phyloP scores from a whole-genome alignment of 305 asterid species.

The Fraxinus velutina region DNA sequence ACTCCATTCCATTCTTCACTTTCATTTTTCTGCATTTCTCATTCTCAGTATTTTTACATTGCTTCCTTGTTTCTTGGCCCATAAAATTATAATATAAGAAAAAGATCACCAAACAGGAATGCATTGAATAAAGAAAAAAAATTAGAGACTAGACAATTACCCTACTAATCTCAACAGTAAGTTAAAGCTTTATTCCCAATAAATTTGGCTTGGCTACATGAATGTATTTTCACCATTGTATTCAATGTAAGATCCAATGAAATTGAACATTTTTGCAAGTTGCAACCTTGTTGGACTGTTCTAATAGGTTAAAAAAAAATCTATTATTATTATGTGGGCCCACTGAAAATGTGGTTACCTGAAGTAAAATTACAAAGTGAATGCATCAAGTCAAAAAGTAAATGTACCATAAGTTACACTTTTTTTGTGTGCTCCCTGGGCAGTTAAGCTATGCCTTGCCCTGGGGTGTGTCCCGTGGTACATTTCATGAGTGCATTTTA shows the following conservation, averaged over 20 bases:
- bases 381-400: not conserved
- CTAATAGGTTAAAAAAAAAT: not conserved
- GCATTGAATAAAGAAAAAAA: not conserved
- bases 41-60: not conserved
- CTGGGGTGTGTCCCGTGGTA: not conserved
- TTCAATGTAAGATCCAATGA: not conserved
- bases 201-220: not conserved
- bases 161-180: not conserved
- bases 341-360: not conserved
- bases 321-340: not conserved
- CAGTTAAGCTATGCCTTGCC: not conserved
- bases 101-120: not conserved
- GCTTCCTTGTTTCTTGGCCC: not conserved
- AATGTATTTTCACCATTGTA: not conserved
- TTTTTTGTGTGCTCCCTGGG: not conserved
- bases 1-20: slow-evolving; percentile 1
- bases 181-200: not conserved
- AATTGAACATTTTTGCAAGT: not conserved
- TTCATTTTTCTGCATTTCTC: not conserved
- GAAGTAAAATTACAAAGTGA: not conserved
- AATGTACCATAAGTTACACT: not conserved
- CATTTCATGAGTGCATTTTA: not conserved
- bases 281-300: not conserved
- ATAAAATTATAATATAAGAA: not conserved
- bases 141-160: not conserved